Conservation (phyloP, 257 asterid genomes). For the Solanum lignicaule region DNA sequence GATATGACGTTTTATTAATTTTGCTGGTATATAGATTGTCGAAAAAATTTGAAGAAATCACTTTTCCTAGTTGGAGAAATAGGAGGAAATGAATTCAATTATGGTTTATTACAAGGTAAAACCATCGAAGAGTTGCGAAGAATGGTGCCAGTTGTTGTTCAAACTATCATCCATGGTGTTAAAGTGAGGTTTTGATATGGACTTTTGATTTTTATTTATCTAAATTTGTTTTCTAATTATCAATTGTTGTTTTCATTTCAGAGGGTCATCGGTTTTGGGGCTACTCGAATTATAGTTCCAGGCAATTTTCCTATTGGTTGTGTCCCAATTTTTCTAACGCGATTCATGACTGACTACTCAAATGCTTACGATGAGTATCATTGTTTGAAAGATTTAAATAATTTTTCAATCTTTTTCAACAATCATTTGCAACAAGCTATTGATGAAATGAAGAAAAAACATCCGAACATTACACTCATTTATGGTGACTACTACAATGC, state of each 20-base stretch:
- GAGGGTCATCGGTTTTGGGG: not conserved
- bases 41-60: not conserved
- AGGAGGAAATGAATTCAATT: slow-evolving; percentile 6
- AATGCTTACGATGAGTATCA: not conserved
- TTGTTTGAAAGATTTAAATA: not conserved
- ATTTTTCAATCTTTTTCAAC: not conserved
- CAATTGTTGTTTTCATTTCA: not conserved
- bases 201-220: not conserved
- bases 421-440: not conserved
- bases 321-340: not conserved
- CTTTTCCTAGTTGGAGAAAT: slow-evolving; percentile 16
- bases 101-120: slow-evolving; percentile 14
- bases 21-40: not conserved
- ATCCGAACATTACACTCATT: not conserved
- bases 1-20: not conserved
- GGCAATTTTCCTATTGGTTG: not conserved
- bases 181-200: not conserved
- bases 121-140: not conserved
- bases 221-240: not conserved
- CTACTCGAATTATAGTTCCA: not conserved
- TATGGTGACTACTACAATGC: slow-evolving; percentile 7
- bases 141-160: slow-evolving; percentile 6
- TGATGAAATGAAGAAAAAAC: not conserved
- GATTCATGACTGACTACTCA: not conserved
- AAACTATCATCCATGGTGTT: not conserved